A percentile compares a stretch with the other conserved stretches of the same genome.
Conservation (phyloP, 257 asterid genomes). For the Linaria vulgaris region DNA sequence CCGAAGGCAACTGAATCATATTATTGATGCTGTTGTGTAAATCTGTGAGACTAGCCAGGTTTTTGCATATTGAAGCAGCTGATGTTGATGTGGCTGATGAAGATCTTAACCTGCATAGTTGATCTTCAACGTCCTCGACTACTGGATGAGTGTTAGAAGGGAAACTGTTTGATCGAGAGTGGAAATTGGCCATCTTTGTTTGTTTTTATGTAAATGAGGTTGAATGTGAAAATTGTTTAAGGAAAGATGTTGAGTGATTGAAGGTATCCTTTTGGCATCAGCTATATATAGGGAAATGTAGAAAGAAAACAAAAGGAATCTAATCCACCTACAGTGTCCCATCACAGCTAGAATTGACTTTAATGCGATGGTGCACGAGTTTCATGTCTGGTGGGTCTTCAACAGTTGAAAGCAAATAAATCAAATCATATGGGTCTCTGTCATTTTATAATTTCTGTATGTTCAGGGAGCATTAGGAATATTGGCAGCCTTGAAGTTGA, state of each 20-base stretch:
- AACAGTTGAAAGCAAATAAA: background rate
- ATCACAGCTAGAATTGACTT: background rate
- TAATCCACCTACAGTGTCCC: background rate
- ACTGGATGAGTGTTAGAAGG: conserved; percentile 32
- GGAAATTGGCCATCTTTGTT: conserved; percentile 15
- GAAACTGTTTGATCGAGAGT: conserved; percentile 32
- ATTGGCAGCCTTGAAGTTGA: background rate
- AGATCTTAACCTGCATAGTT: conserved; percentile 24
- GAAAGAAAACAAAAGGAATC: conserved; percentile 3
- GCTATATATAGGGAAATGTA: conserved; percentile 7
- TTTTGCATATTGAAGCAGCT: conserved; percentile 16
- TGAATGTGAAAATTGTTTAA: background rate
- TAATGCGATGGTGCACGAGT: background rate
- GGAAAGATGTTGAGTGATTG: background rate
- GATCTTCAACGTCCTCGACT: conserved; percentile 18
- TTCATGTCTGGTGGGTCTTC: background rate
- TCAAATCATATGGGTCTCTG: background rate
- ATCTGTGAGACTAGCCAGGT: conserved; percentile 21
- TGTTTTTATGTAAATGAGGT: background rate
- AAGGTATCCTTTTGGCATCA: background rate
- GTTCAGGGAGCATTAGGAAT: background rate
- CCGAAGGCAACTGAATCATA: conserved; percentile 26
- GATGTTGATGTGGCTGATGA: background rate
- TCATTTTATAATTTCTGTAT: background rate
- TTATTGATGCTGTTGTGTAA: conserved; percentile 18